These are phyloP conservation scores for Clitopilus hobsonii DNA, from an alignment of 768 basidiomycete species.

Conservation along the genomic window DNA sequence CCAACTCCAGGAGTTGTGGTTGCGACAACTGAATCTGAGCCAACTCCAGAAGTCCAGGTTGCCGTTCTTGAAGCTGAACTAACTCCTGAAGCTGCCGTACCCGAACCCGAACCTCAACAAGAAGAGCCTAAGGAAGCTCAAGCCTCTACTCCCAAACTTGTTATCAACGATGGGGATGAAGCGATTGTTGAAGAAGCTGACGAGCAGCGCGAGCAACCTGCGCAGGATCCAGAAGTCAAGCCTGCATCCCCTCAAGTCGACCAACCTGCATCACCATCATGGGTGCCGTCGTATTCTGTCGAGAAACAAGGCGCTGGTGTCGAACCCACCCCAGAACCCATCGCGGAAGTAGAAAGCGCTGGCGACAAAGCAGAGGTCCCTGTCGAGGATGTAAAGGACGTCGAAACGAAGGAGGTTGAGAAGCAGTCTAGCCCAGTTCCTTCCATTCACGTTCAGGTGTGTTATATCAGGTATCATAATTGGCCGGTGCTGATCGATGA, in stretches of 20 bases:
- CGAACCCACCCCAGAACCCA: constrained; percentile 6
- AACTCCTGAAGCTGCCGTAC: neutral
- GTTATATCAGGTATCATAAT: neutral
- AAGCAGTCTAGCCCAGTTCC: neutral
- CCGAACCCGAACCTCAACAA: constrained; percentile 1
- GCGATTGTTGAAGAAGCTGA: neutral
- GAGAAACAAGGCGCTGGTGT: constrained; percentile 21
- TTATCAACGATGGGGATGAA: neutral
- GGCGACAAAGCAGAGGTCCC: neutral
- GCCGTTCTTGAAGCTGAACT: too few species aligned
- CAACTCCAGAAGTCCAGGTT: too few species aligned
- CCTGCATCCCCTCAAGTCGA: constrained; percentile 2
- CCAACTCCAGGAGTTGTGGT: too few species aligned
- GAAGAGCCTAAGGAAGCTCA: constrained; percentile 1
- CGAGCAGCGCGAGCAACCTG: too few species aligned
- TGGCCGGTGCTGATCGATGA: neutral
- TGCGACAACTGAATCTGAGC: too few species aligned
- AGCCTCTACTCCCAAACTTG: neutral
- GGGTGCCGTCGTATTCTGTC: constrained; percentile 31
- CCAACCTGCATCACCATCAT: constrained; percentile 24
- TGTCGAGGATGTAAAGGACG: neutral
- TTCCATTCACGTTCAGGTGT: neutral
- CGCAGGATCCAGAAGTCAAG: constrained; percentile 2
- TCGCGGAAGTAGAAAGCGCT: neutral
- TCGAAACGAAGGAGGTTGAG: neutral